A percentile compares a stretch with the other conserved stretches of the same genome.
Conservation (phyloP, 164 flowering plant genomes). For the Berberis thunbergii region DNA sequence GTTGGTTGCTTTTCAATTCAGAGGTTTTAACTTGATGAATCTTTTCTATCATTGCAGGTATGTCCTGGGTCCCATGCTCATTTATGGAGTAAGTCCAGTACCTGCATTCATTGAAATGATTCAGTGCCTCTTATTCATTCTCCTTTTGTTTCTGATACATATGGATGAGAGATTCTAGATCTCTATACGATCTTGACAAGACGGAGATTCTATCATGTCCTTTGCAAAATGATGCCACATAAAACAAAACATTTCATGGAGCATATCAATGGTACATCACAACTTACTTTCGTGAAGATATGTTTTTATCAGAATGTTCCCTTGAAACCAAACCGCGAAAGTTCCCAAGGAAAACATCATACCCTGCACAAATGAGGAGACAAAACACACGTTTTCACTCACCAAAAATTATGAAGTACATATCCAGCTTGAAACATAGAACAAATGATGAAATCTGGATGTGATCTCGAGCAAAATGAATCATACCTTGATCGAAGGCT, state of each 20-base stretch:
- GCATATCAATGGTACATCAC: neutral
- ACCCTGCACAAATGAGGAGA: constrained; percentile 40
- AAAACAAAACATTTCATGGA: neutral
- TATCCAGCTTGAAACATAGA: neutral
- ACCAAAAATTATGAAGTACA: neutral
- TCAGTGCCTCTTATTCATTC: neutral
- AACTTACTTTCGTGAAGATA: constrained; percentile 79
- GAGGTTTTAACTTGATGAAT: constrained; percentile 72
- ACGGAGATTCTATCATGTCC: no score
- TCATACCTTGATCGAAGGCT: constrained; percentile 91
- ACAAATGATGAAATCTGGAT: neutral
- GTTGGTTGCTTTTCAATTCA: constrained; percentile 42
- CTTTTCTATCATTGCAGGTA: constrained; percentile 89
- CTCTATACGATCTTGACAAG: no score
- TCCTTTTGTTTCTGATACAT: neutral
- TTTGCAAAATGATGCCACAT: no score
- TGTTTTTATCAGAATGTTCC: constrained; percentile 78
- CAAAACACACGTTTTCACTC: neutral
- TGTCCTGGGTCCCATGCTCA: constrained; percentile 87
- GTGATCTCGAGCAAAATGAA: neutral
- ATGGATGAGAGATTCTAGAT: no score
- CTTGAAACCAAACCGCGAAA: constrained; percentile 94
- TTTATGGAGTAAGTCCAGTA: constrained; percentile 91
- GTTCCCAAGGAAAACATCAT: constrained; percentile 95
- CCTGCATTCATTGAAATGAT: constrained; percentile 31